Conservation (phyloP, 1,139 yeast genomes). For the Citeromyces siamensis region DNA sequence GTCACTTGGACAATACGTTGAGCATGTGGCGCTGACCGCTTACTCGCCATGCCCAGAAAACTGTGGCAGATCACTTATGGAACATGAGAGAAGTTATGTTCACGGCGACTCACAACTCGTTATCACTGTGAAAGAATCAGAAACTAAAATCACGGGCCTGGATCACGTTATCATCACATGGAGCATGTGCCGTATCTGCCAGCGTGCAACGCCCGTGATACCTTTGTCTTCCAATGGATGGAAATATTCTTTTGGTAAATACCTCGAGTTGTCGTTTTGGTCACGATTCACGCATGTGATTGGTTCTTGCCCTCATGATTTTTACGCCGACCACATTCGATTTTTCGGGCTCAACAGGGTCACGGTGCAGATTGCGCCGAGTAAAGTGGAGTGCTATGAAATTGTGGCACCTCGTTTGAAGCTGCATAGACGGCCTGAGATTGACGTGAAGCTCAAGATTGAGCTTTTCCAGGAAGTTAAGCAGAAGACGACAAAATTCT, state of each 20-base stretch:
- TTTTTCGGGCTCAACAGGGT: constrained; percentile 77
- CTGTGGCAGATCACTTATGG: constrained; percentile 60
- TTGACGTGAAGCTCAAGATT: constrained; percentile 56
- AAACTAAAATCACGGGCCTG: constrained; percentile 43
- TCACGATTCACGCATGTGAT: constrained; percentile 38
- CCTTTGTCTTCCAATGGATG: constrained; percentile 88
- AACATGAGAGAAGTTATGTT: constrained; percentile 80
- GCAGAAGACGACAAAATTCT: constrained; percentile 45
- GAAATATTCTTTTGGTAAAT: constrained; percentile 89
- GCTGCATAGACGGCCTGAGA: constrained; percentile 61
- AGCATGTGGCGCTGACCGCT: constrained; percentile 64
- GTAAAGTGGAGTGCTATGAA: constrained; percentile 63
- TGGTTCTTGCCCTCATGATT: constrained; percentile 66
- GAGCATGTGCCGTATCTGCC: constrained; percentile 83
- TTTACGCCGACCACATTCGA: constrained; percentile 67
- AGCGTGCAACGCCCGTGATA: constrained; percentile 60
- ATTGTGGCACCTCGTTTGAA: constrained; percentile 68
- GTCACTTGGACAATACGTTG: constrained; percentile 81
- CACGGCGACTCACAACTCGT: constrained; percentile 82
- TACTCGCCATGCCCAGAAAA: constrained; percentile 61
- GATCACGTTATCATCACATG: constrained; percentile 74
- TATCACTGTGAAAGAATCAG: constrained; percentile 53
- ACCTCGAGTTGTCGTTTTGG: constrained; percentile 78
- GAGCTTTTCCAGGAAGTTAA: constrained; percentile 46
- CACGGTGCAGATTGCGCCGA: constrained; percentile 71